A percentile compares a stretch with the other conserved stretches of the same genome.
Conservation (phyloP, 2,329 filamentous ascomycete species). For the Pseudogymnoascus sp. region DNA sequence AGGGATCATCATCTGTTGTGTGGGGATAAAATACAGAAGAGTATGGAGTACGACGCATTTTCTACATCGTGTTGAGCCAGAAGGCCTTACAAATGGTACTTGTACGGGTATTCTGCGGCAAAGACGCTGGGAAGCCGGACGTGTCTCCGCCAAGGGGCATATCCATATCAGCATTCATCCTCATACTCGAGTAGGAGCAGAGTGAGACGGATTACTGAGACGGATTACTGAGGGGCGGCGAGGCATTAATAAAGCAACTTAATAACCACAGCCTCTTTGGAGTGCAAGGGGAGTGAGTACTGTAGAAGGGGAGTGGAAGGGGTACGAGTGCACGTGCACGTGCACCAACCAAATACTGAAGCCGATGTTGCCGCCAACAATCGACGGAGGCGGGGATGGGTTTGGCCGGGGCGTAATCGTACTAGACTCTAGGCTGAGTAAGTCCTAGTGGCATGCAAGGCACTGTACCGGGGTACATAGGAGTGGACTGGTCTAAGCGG, state of each 20-base stretch:
- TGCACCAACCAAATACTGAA: neutral
- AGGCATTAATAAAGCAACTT: neutral
- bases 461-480: neutral
- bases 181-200: neutral
- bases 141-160: neutral
- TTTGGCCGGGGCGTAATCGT: neutral
- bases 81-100: neutral
- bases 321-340: too few species aligned
- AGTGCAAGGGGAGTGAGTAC: neutral
- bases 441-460: neutral
- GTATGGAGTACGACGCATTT: neutral
- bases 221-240: neutral
- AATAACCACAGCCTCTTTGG: neutral
- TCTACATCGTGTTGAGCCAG: neutral
- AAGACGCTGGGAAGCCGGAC: neutral
- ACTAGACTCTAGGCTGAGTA: neutral
- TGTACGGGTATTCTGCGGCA: neutral
- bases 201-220: neutral
- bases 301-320: too few species aligned
- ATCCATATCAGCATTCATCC: neutral
- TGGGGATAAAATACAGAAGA: neutral
- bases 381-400: neutral
- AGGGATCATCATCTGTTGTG: too few species aligned
- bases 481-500: neutral
- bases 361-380: constrained; percentile 2